A percentile compares a stretch with the other conserved stretches of the same genome.
phyloP scores from a whole-genome alignment of 2,329 filamentous ascomycete species.

The Tricladium varicosporioides region DNA sequence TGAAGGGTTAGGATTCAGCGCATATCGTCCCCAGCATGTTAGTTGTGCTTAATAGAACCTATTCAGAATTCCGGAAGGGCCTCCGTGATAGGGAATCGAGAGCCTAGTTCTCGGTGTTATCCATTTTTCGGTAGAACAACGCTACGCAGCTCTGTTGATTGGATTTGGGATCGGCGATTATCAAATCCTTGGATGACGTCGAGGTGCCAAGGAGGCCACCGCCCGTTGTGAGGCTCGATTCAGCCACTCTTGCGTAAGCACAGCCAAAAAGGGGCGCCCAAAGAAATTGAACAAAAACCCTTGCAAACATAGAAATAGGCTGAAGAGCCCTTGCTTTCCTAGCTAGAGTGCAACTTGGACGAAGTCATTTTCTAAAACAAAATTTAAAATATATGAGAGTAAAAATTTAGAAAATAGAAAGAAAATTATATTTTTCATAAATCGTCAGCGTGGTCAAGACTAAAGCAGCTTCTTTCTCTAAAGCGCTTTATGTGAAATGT shows the following conservation, averaged over 20 bases:
- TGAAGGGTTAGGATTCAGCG: conserved; percentile 3
- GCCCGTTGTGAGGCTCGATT: too few species aligned
- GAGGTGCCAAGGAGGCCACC: too few species aligned
- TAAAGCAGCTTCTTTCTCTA: too few species aligned
- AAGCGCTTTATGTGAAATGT: too few species aligned
- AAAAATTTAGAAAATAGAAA: not conserved
- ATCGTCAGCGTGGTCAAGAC: not conserved
- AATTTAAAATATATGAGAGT: too few species aligned
- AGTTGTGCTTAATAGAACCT: not conserved
- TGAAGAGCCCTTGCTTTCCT: too few species aligned
- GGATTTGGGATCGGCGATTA: not conserved
- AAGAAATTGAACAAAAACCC: too few species aligned
- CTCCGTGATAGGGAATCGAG: not conserved
- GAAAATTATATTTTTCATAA: not conserved
- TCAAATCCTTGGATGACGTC: too few species aligned
- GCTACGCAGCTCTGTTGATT: not conserved
- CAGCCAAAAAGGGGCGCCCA: too few species aligned
- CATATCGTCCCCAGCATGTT: conserved; percentile 12
- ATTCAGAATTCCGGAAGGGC: not conserved
- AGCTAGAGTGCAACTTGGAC: not conserved
- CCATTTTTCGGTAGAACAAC: not conserved
- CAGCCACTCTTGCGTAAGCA: too few species aligned
- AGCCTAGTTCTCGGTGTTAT: not conserved
- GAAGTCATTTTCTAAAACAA: not conserved
- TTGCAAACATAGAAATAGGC: too few species aligned